Base-by-base conservation (phyloP, 169 alveolate genomes). In the Cryptosporidium ryanae region DNA sequence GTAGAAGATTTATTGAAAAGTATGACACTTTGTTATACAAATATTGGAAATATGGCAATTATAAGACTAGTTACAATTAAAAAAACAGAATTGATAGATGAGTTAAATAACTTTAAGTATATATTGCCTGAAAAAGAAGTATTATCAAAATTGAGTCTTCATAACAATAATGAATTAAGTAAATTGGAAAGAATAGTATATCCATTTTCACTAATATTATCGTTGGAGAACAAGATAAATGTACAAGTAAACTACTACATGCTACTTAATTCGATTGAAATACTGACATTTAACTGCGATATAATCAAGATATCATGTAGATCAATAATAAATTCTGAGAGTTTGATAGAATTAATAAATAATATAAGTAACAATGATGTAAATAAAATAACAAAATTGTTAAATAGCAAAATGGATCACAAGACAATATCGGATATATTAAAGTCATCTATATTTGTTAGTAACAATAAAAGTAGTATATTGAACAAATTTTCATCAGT, bases 21-120 rank as follows among this genome's bases (percentile, higher is more conserved):
- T 29, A 76, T 76, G 87, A 76, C 87, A 5, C 25, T 76, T 13
- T 76, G 87, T 17, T 76, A 76, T 17, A 25, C 87, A 34, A 76
- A 76, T 43, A 61, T 76, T 76, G 87, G 87, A 21, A 76, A 55
- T 59, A 52, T 48, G 27, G 31, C 21, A 61, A 23, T 76, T n/a
- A 76, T 76, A 25, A 32, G 70, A 18, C 38, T 46, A 32, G 59
- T 76, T 0, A 76, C 27, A 38, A 15, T 76, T 21, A 5, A 57
- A 18, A 76, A 61, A 48, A 46, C 64, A 57, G 71, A 76, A 21
- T 32, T 76, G 23, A 55, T 76, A 32, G 27, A 76, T n/a, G 87
- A 76, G 8, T 44, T 76, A 18, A 61, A 76, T 21, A 38, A 61
- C 5, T 38, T 76, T 21, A 76, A 59, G 31, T 1, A 29, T 4